Conservation (phyloP, 2,329 filamentous ascomycete species). For the Talaromyces sp. region DNA sequence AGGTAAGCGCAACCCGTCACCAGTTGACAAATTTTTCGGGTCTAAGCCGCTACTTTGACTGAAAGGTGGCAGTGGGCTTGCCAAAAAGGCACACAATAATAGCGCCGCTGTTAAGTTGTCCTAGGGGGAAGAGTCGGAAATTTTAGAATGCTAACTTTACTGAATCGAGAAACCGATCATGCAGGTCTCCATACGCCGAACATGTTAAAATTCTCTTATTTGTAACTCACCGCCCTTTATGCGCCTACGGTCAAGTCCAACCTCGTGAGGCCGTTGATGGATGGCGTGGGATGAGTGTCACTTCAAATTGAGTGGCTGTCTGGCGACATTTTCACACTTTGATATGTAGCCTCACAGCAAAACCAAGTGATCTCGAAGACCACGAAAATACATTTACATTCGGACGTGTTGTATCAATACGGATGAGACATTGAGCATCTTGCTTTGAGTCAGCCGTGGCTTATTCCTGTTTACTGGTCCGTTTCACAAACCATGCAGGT, state of each 20-base stretch:
- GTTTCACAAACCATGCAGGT: neutral
- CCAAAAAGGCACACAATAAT: conserved; percentile 8
- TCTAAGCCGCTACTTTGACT: neutral
- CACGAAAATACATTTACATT: neutral
- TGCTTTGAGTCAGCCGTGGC: neutral
- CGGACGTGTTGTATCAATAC: neutral
- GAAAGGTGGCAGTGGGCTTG: neutral
- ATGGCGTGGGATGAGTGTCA: neutral
- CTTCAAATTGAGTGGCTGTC: neutral
- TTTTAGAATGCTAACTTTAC: conserved; percentile 8
- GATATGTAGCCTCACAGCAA: neutral
- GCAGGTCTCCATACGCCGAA: conserved; percentile 18
- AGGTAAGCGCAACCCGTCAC: neutral
- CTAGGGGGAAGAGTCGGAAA: conserved; percentile 1
- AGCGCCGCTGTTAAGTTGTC: conserved; percentile 12
- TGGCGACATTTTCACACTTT: neutral
- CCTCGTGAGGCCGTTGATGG: neutral
- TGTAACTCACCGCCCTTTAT: conserved; percentile 17
- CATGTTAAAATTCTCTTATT: conserved; percentile 4
- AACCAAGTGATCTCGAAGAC: neutral
- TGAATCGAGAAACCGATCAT: conserved; percentile 13
- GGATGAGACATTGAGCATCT: neutral
- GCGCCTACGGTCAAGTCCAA: neutral
- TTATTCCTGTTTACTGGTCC: neutral
- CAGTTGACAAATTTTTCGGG: neutral